Percentiles rank a stretch among this genome's conserved stretches.
Evolutionary conservation across 163 green algal genomes (phyloP).

Genomic region (Scenedesmus sp.): DNA sequence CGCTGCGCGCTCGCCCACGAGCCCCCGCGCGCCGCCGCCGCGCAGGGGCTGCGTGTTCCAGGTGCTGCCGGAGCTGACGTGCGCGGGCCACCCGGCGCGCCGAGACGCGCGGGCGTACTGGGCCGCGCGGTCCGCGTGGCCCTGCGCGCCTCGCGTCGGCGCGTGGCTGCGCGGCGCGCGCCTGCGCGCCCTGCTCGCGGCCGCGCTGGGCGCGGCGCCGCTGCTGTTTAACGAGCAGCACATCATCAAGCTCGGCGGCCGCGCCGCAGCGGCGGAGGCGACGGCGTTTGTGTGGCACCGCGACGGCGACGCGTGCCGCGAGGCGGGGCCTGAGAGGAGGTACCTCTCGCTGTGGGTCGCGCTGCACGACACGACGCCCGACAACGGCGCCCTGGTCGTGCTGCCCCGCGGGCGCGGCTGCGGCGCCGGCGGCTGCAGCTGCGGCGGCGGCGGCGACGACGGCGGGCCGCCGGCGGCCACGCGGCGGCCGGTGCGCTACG

Average conservation of each 20-base stretch:
- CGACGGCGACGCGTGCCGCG: constrained; percentile 14
- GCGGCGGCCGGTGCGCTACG: no score
- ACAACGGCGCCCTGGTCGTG: constrained; percentile 31
- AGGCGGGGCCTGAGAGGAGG: constrained; percentile 1
- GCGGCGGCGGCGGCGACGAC: no score
- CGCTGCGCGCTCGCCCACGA: no score
- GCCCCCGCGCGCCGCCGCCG: neutral
- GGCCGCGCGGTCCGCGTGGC: neutral
- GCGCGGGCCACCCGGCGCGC: neutral
- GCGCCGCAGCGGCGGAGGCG: neutral
- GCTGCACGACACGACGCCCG: constrained; percentile 25
- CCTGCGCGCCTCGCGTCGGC: neutral
- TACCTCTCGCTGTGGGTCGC: constrained; percentile 28
- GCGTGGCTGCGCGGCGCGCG: neutral
- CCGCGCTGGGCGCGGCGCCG: neutral
- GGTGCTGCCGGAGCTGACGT: constrained; percentile 8
- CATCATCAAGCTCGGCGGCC: constrained; percentile 22
- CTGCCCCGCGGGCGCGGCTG: neutral
- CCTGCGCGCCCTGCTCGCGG: constrained; percentile 13
- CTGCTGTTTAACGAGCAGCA: constrained; percentile 40
- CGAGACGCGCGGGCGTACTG: constrained; percentile 1
- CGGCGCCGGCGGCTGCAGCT: no score
- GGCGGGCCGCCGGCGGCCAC: no score
- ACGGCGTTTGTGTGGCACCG: constrained; percentile 21
- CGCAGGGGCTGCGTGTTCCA: constrained; percentile 34